A percentile compares a stretch with the other conserved stretches of the same genome.
Conservation (phyloP, 1,284 basidiomycete species). For the Leccinum insolens region DNA sequence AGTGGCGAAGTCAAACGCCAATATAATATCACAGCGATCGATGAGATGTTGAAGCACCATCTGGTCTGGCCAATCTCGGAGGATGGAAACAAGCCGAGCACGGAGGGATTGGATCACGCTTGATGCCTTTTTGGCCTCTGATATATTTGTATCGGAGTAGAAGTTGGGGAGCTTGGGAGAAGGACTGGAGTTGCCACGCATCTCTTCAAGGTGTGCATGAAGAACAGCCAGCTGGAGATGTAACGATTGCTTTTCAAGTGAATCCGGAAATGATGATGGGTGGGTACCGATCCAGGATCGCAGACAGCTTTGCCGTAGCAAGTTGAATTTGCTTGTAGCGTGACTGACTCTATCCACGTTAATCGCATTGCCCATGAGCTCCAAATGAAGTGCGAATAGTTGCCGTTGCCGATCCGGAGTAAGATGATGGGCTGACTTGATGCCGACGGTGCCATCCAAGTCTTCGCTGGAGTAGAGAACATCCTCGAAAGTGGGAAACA, state of each 20-base stretch:
- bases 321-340: constrained; percentile 18
- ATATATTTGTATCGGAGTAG: constrained; percentile 76
- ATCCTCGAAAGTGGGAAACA: constrained; percentile 87
- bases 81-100: constrained; percentile 57
- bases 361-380: constrained; percentile 20
- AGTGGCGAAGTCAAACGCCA: constrained; percentile 66
- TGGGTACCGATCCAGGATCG: constrained; percentile 24
- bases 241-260: constrained; percentile 28
- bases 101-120: constrained; percentile 55
- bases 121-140: constrained; percentile 67
- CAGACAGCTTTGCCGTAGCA: constrained; percentile 24
- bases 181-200: constrained; percentile 12
- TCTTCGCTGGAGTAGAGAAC: constrained; percentile 42
- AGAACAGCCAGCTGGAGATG: constrained; percentile 33
- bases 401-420: constrained; percentile 26
- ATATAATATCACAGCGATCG: constrained; percentile 74
- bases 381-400: constrained; percentile 30
- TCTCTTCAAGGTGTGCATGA: constrained; percentile 27
- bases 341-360: background rate
- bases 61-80: constrained; percentile 94
- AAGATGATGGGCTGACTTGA: constrained; percentile 22
- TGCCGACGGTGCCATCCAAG: constrained; percentile 11
- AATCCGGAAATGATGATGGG: constrained; percentile 23
- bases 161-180: constrained; percentile 62
- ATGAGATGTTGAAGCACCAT: constrained; percentile 91